Evolutionary conservation across 2,329 filamentous ascomycete genomes (phyloP).

Genomic region (Scytalidium lignicola): DNA sequence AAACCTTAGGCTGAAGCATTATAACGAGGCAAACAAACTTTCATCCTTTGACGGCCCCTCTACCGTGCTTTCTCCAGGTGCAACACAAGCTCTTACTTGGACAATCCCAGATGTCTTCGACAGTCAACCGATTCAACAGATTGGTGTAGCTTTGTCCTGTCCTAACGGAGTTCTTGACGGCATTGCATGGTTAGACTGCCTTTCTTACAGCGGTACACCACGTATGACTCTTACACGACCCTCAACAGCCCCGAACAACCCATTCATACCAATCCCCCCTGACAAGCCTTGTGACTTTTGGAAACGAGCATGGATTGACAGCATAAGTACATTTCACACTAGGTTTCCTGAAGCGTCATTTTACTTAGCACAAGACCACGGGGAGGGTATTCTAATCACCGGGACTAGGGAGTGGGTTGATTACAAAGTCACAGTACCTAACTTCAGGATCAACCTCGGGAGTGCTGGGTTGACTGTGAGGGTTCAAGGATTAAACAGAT

Average conservation of each 20-base stretch:
- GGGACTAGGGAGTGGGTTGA: slow-evolving; percentile 30
- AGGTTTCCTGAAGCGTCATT: slow-evolving; percentile 13
- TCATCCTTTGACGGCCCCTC: slow-evolving; percentile 1
- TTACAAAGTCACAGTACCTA: slow-evolving; percentile 17
- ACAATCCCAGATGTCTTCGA: slow-evolving; percentile 17
- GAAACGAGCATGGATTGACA: slow-evolving; percentile 25
- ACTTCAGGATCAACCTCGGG: slow-evolving; percentile 23
- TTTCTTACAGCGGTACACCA: slow-evolving; percentile 11
- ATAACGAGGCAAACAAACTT: slow-evolving; percentile 9
- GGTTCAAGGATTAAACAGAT: too few species aligned
- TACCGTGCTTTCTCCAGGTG: slow-evolving; percentile 5
- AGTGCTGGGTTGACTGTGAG: slow-evolving; percentile 1
- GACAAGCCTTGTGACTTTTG: slow-evolving; percentile 17
- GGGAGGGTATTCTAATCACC: slow-evolving; percentile 27
- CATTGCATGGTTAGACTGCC: neutral
- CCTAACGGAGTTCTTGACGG: neutral
- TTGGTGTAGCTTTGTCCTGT: slow-evolving; percentile 17
- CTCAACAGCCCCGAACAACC: too few species aligned
- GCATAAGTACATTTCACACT: slow-evolving; percentile 16
- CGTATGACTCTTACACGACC: neutral
- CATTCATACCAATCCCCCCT: neutral
- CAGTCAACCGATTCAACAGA: slow-evolving; percentile 21
- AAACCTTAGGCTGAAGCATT: slow-evolving; percentile 7
- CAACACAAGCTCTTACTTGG: slow-evolving; percentile 13
- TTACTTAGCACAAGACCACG: slow-evolving; percentile 23